Evolutionary conservation across 768 basidiomycete genomes (phyloP), one percentile per base, ranked within the genome.

Genomic region (Hypsizygus marmoreus): DNA sequence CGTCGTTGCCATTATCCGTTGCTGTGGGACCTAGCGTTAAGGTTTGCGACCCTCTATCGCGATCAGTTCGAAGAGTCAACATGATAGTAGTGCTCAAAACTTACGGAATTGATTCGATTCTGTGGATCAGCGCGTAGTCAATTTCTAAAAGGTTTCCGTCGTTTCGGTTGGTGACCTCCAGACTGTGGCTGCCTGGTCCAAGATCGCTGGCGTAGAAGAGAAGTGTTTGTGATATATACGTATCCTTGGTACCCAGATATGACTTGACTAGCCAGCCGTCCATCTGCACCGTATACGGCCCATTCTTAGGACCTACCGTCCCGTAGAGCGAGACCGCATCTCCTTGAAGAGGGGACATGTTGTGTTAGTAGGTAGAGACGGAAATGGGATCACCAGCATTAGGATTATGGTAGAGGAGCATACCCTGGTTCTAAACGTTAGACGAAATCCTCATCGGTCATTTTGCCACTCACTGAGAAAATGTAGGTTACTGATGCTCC

Each of bases 251-350:
- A 10, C 56, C 62, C 29, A 55, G 53, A 43, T 55, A 62, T 3
- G 45, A 44, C 14, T 39, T 50, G 0, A 49, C 30, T 3, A 54
- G 17, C 13, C 41, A 17, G 13, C 49, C 52, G 47, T 69, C 65
- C 3, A 69, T n/a, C 17, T 55, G 26, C 6, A 63, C 53, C 4
- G 41, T 40, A 28, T 60, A 67, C 4, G 49, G 32, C 1, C 49
- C 52, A 20, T 60, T 49, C 11, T 46, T 34, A 17, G 62, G 60
- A n/a, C 64, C 61, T 25, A 72, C 64, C 4, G 66, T n/a, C 4
- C 74, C 72, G 20, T 64, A 65, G 17, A 72, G 60, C 16, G 63
- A 38, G 45, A 73, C 31, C 53, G 54, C 49, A 56, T 57, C 23
- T 47, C 62, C 36, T 55, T 54, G 4, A 6, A 14, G n/a, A 23